Evolutionary conservation across 805 yeast genomes (phyloP), one percentile per base, ranked within the genome.

Genomic region (Priceomyces medius): DNA sequence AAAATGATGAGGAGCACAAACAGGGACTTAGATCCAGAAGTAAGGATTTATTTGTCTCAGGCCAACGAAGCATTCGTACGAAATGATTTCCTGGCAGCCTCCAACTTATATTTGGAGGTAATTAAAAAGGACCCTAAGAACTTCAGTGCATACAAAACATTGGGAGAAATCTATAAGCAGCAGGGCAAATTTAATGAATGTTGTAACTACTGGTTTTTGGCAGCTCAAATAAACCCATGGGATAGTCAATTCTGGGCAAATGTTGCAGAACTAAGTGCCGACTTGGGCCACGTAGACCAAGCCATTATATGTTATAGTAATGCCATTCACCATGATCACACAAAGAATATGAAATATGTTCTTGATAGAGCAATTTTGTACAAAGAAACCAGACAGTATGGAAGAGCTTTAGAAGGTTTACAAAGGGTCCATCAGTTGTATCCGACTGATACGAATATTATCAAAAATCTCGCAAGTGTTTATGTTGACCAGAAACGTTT

Each of bases 41-140:
- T 88, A 2, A 71, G 83, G 36, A 67, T 71, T 28, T 56, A 82
- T 41, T 59, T 88, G 17, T 81, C 91, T 7, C 72, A 73, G 49
- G 97, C 95, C 1, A 85, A 88, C 53, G 89, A 83, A 50, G 86
- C 88, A 0, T 89, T 83, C 68, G 95, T 85, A 1, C 57, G 75
- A 21, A 74, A 74, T 37, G 83, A 85, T 51, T 71, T 77, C 14
- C 77, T 73, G 21, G 71, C 65, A 1, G 91, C 95, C 0, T 74
- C 78, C 49, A 64, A 75, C 38, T 56, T 74, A 37, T 90, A 76
- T 61, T 66, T 71, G 49, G 87, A 79, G 46, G 95, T 88, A 9
- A 81, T 91, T 45, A 80, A 82, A 51, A 71, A 81, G 40, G 96
- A 89, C 55, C 83, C 87, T 10, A 77, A 78, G 49, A 85, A 86